A percentile compares a stretch with the other conserved stretches of the same genome.
Conservation (phyloP, 2,329 filamentous ascomycete species). For the Phialophora expanda region DNA sequence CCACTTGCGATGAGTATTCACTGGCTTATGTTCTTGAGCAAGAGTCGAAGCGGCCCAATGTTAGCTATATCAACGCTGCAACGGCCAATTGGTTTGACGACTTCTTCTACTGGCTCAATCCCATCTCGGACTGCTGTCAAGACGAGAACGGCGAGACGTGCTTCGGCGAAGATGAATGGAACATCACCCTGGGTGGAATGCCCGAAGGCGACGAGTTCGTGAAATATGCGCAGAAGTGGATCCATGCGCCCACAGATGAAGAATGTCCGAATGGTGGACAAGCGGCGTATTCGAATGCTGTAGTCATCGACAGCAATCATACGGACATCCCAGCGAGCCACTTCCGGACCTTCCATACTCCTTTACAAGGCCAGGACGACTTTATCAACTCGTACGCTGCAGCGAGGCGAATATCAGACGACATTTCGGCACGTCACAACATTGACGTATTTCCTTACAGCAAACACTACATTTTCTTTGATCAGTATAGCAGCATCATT, state of each 20-base stretch:
- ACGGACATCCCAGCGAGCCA: conserved; percentile 79
- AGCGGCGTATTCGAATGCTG: conserved; percentile 82
- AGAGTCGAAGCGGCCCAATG: conserved; percentile 84
- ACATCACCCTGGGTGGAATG: conserved; percentile 87
- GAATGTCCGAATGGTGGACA: conserved; percentile 87
- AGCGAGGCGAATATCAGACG: conserved; percentile 82
- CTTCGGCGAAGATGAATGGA: conserved; percentile 83
- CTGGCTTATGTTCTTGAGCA: conserved; percentile 90
- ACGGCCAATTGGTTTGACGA: conserved; percentile 97
- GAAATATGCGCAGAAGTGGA: conserved; percentile 81
- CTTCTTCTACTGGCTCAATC: conserved; percentile 96
- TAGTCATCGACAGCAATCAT: conserved; percentile 74
- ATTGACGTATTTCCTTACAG: conserved; percentile 94
- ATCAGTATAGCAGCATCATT: conserved; percentile 89
- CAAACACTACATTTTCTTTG: conserved; percentile 98
- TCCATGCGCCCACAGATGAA: conserved; percentile 77
- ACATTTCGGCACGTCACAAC: conserved; percentile 72
- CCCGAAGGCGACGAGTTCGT: conserved; percentile 91
- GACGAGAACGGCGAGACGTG: conserved; percentile 73
- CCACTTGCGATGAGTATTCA: conserved; percentile 81
- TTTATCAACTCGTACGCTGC: conserved; percentile 91
- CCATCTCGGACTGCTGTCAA: conserved; percentile 74
- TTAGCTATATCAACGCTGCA: conserved; percentile 86
- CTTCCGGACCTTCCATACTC: conserved; percentile 88
- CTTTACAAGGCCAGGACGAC: conserved; percentile 83